Evolutionary conservation across 1,139 yeast genomes (phyloP).

Genomic region (Lodderomyces oxycetoniae): DNA sequence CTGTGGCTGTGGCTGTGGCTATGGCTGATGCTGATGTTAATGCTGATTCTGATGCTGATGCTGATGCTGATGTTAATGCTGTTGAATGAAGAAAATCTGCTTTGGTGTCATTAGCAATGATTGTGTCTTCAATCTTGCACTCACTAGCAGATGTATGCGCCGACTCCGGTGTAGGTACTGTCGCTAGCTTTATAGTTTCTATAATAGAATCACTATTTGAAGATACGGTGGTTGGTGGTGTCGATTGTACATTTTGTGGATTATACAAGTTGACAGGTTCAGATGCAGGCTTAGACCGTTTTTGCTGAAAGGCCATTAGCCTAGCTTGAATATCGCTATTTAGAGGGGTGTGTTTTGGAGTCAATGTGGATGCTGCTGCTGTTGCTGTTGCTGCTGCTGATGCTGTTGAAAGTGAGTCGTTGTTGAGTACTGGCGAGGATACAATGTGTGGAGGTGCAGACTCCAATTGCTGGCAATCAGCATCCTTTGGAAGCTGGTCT

Average conservation of each 20-base stretch:
- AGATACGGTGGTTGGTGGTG: slow-evolving; percentile 1
- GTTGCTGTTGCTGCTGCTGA: not conserved
- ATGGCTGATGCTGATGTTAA: not conserved
- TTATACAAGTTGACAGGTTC: slow-evolving; percentile 9
- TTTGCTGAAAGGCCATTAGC: slow-evolving; percentile 69
- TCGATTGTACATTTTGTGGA: slow-evolving; percentile 6
- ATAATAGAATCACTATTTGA: slow-evolving; percentile 7
- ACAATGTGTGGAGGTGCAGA: no score
- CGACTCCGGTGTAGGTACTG: slow-evolving; percentile 30
- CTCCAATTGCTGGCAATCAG: not conserved
- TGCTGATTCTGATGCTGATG: not conserved
- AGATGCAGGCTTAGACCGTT: slow-evolving; percentile 36
- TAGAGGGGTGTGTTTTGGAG: slow-evolving; percentile 22
- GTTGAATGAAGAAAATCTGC: no score
- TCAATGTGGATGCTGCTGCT: slow-evolving; percentile 3
- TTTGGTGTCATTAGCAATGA: not conserved
- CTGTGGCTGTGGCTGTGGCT: slow-evolving; percentile 10
- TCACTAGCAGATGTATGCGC: not conserved
- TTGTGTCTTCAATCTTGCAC: no score
- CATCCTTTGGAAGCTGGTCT: no score
- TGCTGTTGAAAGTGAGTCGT: not conserved
- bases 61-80: not conserved
- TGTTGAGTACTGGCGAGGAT: no score
- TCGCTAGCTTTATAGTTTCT: slow-evolving; percentile 17
- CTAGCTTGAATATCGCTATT: slow-evolving; percentile 73